A percentile compares a stretch with the other conserved stretches of the same genome.
These are phyloP conservation scores for Nicotiana sylvestris DNA, from an alignment of 257 asterid genomes.

Conservation along the genomic window DNA sequence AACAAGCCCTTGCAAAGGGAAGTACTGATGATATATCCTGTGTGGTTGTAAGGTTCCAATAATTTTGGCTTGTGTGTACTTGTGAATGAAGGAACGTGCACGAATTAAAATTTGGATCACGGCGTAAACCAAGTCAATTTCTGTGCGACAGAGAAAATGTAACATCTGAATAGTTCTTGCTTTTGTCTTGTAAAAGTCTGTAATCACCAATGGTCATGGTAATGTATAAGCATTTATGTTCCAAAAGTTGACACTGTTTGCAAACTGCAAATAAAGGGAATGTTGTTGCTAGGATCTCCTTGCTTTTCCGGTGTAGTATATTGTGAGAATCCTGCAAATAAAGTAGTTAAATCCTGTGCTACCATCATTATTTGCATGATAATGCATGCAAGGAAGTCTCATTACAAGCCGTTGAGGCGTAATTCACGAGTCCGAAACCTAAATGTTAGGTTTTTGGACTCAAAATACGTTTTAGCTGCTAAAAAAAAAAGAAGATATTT, in stretches of 20 bases:
- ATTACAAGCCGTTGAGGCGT: neutral
- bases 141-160: neutral
- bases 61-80: neutral
- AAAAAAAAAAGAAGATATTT: no score
- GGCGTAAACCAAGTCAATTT: neutral
- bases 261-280: neutral
- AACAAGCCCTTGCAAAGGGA: slow-evolving; percentile 63
- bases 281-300: neutral
- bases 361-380: neutral
- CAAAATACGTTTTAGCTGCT: no score
- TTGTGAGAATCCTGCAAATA: neutral
- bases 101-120: neutral
- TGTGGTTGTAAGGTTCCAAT: slow-evolving; percentile 64
- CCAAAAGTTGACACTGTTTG: neutral
- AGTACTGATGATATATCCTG: slow-evolving; percentile 82
- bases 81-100: neutral
- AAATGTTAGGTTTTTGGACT: no score
- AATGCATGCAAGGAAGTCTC: neutral
- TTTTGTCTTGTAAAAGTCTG: neutral
- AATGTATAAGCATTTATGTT: neutral
- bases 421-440: neutral
- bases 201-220: neutral
- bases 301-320: neutral
- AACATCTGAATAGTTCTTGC: neutral
- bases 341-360: neutral